phyloP scores from a whole-genome alignment of 2,329 filamentous ascomycete genomes.

The Juglanconis sp. region DNA sequence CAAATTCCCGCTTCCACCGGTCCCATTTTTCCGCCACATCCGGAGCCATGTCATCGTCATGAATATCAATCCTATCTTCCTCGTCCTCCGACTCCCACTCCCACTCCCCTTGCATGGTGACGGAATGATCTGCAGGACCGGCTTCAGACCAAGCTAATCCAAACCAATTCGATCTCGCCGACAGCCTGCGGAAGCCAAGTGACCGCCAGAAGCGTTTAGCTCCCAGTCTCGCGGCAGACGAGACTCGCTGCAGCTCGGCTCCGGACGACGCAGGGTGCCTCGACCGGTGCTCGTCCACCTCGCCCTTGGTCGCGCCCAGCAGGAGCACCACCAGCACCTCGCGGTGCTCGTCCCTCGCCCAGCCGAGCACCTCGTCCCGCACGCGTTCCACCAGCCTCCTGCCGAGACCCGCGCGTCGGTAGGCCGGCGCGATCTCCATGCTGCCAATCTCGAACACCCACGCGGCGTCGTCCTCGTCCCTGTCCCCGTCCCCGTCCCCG shows the following conservation, averaged over 20 bases:
- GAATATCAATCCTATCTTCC: neutral
- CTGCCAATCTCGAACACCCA: neutral
- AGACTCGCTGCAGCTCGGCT: neutral
- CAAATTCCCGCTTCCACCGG: neutral
- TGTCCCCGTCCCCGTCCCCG: too few species aligned
- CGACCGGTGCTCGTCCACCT: neutral
- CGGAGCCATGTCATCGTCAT: neutral
- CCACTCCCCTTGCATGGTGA: neutral
- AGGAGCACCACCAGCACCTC: neutral
- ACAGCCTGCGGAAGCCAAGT: neutral
- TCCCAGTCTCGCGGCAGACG: neutral
- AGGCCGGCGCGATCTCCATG: neutral
- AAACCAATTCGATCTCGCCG: neutral
- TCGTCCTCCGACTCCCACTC: neutral
- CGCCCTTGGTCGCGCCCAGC: neutral
- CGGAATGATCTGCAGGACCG: neutral
- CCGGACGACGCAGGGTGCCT: neutral
- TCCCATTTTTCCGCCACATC: neutral
- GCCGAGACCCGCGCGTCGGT: neutral
- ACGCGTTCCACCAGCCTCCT: neutral
- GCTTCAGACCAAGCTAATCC: neutral
- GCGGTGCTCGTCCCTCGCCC: neutral
- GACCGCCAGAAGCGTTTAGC: neutral
- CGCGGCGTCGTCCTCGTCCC: neutral
- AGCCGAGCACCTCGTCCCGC: neutral